These are phyloP conservation scores for Chlamydomonas sp. DNA, from an alignment of 139 green algal species.

Conservation along the genomic window DNA sequence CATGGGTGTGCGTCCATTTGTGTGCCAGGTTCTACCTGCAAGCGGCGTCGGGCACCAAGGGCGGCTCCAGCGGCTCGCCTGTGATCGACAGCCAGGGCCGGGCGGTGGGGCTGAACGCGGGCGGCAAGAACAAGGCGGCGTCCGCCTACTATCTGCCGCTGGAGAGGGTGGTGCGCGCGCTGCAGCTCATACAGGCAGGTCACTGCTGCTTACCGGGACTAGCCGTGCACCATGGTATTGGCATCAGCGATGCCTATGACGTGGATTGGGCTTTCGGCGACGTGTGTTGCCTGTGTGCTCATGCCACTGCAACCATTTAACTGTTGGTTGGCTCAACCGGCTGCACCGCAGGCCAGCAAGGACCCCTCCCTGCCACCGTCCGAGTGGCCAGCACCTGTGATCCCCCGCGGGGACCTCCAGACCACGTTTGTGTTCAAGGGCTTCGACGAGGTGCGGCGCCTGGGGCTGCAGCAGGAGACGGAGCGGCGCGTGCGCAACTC, in stretches of 20 bases:
- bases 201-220: not conserved
- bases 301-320: not conserved
- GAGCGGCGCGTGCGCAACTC: conserved; percentile 73
- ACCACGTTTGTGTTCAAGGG: conserved; percentile 91
- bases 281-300: not conserved
- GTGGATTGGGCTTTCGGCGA: not conserved
- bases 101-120: conserved; percentile 91
- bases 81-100: conserved; percentile 85
- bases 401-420: conserved; percentile 78
- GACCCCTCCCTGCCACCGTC: conserved; percentile 3
- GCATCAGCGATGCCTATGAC: not conserved
- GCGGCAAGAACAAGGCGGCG: conserved; percentile 86
- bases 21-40: conserved; percentile 70
- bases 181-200: conserved; percentile 74
- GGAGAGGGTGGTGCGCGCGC: conserved; percentile 81
- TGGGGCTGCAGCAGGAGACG: conserved; percentile 82
- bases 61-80: conserved; percentile 79
- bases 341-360: conserved; percentile 17
- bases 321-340: not conserved
- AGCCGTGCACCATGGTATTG: not conserved
- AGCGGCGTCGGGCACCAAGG: conserved; percentile 88
- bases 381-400: conserved; percentile 50
- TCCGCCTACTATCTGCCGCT: conserved; percentile 94
- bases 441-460: conserved; percentile 89
- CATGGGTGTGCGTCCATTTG: conserved; percentile 4